Percentiles rank a stretch among this genome's conserved stretches.
phyloP scores from a whole-genome alignment of 805 yeast genomes.

The Cyberlindnera xishuangbannaensis region DNA sequence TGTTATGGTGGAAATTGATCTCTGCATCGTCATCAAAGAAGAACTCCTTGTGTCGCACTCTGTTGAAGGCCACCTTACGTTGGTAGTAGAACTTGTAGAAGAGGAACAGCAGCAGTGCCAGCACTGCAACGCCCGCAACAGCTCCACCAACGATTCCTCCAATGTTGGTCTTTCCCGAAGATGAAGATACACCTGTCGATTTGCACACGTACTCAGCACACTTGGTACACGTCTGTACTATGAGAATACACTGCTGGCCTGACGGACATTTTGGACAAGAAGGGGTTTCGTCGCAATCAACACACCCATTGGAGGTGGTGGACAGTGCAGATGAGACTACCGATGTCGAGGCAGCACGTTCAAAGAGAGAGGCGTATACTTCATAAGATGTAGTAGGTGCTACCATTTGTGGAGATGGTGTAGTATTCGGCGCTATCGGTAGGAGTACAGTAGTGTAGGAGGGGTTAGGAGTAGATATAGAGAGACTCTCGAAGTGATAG shows the following conservation, averaged over 20 bases:
- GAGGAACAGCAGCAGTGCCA: slow-evolving; percentile 35
- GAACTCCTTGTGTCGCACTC: slow-evolving; percentile 24
- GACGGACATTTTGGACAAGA: slow-evolving; percentile 50
- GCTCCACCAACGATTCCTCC: slow-evolving; percentile 74
- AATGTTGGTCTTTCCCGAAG: slow-evolving; percentile 23
- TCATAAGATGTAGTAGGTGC: background rate
- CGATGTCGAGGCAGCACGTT: slow-evolving; percentile 6
- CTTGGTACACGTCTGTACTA: slow-evolving; percentile 48
- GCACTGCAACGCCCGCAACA: slow-evolving; percentile 51
- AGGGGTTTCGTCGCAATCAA: slow-evolving; percentile 33
- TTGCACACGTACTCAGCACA: slow-evolving; percentile 56
- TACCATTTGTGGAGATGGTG: background rate
- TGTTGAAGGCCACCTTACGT: slow-evolving; percentile 26
- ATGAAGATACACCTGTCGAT: slow-evolving; percentile 14
- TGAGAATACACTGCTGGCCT: slow-evolving; percentile 48
- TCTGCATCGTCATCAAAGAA: slow-evolving; percentile 26
- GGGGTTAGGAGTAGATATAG: no score
- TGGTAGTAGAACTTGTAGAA: slow-evolving; percentile 40
- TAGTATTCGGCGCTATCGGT: no score
- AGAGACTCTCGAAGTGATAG: no score
- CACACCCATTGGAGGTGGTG: slow-evolving; percentile 32
- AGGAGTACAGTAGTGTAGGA: no score
- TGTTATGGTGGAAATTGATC: slow-evolving; percentile 24
- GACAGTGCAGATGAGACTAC: slow-evolving; percentile 3
- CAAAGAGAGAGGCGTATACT: no score